These are phyloP conservation scores for Porcisia hertigi DNA, from an alignment of 208 protist genomes.

Conservation along the genomic window DNA sequence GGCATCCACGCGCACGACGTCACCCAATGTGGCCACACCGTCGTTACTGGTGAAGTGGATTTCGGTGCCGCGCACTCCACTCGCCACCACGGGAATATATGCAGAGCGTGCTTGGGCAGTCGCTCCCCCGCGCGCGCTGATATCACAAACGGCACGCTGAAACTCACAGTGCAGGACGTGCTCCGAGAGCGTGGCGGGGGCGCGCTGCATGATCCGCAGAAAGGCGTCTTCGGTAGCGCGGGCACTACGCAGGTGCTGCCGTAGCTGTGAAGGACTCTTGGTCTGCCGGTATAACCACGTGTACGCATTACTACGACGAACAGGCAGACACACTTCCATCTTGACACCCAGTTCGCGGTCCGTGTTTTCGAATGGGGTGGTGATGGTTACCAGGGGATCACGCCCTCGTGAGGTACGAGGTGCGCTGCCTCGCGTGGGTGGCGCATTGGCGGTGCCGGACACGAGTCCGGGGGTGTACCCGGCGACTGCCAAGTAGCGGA, in stretches of 20 bases:
- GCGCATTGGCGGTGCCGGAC: neutral
- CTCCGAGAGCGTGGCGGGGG: conserved; percentile 26
- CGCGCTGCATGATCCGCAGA: conserved; percentile 26
- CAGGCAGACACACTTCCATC: conserved; percentile 6
- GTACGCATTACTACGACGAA: conserved; percentile 9
- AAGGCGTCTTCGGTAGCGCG: conserved; percentile 48
- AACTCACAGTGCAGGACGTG: conserved; percentile 37
- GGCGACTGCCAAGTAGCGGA: conserved; percentile 7
- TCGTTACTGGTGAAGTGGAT: conserved; percentile 68
- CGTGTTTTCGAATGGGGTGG: neutral
- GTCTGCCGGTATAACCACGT: conserved; percentile 28
- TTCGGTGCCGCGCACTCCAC: conserved; percentile 29
- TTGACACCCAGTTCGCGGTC: conserved; percentile 4
- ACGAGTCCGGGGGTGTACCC: conserved; percentile 14
- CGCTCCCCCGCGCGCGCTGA: conserved; percentile 20
- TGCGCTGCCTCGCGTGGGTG: neutral
- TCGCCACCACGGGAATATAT: conserved; percentile 65
- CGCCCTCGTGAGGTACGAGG: neutral
- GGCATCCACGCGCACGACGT: conserved; percentile 52
- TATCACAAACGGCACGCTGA: conserved; percentile 22
- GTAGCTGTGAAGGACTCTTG: conserved; percentile 41
- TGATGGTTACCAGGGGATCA: neutral
- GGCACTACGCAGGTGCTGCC: conserved; percentile 47
- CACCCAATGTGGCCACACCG: conserved; percentile 4
- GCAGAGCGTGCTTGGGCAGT: conserved; percentile 26